Evolutionary conservation across 495 filamentous ascomycete genomes (phyloP).

Genomic region (Cetradonia linearis): DNA sequence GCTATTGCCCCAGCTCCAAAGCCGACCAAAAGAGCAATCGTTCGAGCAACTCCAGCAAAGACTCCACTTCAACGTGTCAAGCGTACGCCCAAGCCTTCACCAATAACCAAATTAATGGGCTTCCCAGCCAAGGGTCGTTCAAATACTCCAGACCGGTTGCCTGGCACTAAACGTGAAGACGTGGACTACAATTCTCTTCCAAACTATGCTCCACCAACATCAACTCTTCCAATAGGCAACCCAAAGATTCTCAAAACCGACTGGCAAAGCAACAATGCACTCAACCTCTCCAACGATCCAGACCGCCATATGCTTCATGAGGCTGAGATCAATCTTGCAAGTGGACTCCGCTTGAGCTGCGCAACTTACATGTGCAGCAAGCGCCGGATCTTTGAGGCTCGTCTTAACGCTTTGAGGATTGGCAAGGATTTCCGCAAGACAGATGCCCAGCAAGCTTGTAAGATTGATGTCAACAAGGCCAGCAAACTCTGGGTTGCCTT

Average conservation of each 20-base stretch:
- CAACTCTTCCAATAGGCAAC: conserved; percentile 52
- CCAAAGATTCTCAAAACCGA: conserved; percentile 67
- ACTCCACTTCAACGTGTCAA: conserved; percentile 34
- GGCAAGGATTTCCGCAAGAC: conserved; percentile 93
- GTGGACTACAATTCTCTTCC: conserved; percentile 71
- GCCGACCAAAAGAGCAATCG: conserved; percentile 27
- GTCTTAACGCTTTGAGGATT: conserved; percentile 55
- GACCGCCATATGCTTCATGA: conserved; percentile 66
- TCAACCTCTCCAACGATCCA: conserved; percentile 72
- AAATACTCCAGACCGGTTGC: conserved; percentile 34
- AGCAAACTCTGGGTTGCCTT: conserved; percentile 91
- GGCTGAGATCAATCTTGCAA: conserved; percentile 68
- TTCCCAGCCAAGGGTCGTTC: conserved; percentile 34
- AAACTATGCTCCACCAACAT: conserved; percentile 66
- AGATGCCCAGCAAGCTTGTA: conserved; percentile 93
- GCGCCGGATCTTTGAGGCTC: conserved; percentile 77
- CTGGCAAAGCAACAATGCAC: conserved; percentile 66
- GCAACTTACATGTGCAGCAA: conserved; percentile 93
- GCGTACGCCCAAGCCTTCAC: conserved; percentile 36
- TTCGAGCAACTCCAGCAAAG: conserved; percentile 16
- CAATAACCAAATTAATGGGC: conserved; percentile 32
- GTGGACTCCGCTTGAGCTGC: conserved; percentile 72
- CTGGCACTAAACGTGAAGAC: conserved; percentile 64
- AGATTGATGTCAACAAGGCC: conserved; percentile 98
- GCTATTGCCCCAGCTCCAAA: conserved; percentile 28